Conservation (phyloP, 148 eudicot genomes). For the Fagopyrum tataricum region DNA sequence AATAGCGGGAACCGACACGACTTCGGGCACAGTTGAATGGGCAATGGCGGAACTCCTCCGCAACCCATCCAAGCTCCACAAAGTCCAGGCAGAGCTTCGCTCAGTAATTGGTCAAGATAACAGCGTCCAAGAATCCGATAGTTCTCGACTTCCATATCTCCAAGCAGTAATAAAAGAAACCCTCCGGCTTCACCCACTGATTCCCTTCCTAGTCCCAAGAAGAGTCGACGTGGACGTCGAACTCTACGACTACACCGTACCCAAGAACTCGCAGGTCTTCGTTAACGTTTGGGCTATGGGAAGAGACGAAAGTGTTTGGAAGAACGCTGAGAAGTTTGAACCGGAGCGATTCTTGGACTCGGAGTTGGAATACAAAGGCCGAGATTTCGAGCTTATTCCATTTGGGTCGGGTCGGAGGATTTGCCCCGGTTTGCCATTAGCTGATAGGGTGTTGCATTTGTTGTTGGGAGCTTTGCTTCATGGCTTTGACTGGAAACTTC, state of each 20-base stretch:
- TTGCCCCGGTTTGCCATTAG: slow-evolving; percentile 47
- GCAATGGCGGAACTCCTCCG: slow-evolving; percentile 16
- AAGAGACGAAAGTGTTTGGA: slow-evolving; percentile 37
- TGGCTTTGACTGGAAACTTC: slow-evolving; percentile 40
- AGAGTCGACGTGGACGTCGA: slow-evolving; percentile 35
- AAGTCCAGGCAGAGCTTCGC: slow-evolving; percentile 13
- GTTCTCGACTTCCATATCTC: slow-evolving; percentile 42
- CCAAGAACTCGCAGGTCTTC: slow-evolving; percentile 39
- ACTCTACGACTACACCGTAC: slow-evolving; percentile 28
- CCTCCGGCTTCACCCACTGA: slow-evolving; percentile 45
- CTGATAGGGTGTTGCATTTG: slow-evolving; percentile 2
- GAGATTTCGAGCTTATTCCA: slow-evolving; percentile 44
- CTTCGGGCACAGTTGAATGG: slow-evolving; percentile 14
- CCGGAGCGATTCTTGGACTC: slow-evolving; percentile 44
- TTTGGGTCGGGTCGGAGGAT: slow-evolving; percentile 54
- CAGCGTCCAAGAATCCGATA: slow-evolving; percentile 19
- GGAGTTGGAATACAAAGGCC: slow-evolving; percentile 35
- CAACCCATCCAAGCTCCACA: slow-evolving; percentile 9
- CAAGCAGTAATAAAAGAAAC: slow-evolving; percentile 49
- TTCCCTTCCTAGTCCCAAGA: slow-evolving; percentile 41
- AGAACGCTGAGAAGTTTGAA: slow-evolving; percentile 25
- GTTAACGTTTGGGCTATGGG: slow-evolving; percentile 57
- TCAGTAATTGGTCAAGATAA: background rate
- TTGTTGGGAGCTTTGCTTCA: slow-evolving; percentile 36
- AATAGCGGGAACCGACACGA: slow-evolving; percentile 17